These are phyloP conservation scores for Penicillium alfredii DNA, from an alignment of 495 filamentous ascomycete species.

Conservation along the genomic window DNA sequence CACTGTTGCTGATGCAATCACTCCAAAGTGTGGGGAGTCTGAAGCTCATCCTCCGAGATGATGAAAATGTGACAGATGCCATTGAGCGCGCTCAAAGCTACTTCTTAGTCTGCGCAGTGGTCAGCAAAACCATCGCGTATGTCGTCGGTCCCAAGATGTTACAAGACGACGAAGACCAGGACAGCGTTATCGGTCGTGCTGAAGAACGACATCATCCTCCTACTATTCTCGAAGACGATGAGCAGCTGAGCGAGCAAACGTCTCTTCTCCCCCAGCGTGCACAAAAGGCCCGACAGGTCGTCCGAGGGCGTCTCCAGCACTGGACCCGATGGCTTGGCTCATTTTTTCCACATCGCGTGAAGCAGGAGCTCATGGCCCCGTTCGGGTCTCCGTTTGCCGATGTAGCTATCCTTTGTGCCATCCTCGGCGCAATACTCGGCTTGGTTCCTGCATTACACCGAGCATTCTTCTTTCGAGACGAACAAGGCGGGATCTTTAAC, in stretches of 20 bases:
- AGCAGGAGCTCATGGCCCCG: conserved; percentile 9
- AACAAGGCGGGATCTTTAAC: conserved; percentile 63
- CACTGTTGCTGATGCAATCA: conserved; percentile 60
- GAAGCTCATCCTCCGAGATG: conserved; percentile 41
- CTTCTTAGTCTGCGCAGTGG: conserved; percentile 60
- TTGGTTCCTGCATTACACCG: conserved; percentile 56
- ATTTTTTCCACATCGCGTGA: conserved; percentile 9
- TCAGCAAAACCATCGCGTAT: conserved; percentile 59
- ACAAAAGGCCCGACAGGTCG: conserved; percentile 15
- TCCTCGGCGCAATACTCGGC: conserved; percentile 56
- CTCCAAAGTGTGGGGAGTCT: conserved; percentile 62
- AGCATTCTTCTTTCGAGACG: conserved; percentile 57
- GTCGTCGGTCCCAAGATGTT: conserved; percentile 53
- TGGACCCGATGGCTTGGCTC: conserved; percentile 3
- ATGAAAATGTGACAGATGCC: conserved; percentile 43
- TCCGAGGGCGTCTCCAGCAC: conserved; percentile 10
- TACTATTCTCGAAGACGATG: conserved; percentile 15
- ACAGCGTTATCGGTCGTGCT: conserved; percentile 4
- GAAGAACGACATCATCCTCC: conserved; percentile 6
- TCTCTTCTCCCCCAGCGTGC: conserved; percentile 39
- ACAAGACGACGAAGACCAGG: conserved; percentile 29
- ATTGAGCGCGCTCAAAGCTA: conserved; percentile 64
- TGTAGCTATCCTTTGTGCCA: conserved; percentile 59
- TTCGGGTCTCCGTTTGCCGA: conserved; percentile 48
- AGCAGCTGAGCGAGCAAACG: conserved; percentile 41